Evolutionary conservation across 1,139 yeast species (phyloP).

Genomic region (Magnusiomyces suaveolens): DNA sequence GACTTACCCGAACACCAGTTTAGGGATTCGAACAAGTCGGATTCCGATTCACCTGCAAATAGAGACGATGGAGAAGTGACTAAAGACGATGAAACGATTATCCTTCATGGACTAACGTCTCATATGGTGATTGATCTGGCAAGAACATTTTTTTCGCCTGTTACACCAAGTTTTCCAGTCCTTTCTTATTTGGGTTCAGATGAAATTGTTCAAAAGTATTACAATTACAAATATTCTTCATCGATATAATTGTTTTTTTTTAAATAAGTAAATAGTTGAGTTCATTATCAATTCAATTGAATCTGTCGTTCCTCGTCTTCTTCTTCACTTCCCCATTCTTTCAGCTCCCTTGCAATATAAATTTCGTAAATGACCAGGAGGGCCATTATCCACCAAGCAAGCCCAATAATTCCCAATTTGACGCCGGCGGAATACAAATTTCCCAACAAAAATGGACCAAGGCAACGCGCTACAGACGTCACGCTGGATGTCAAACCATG

Average conservation of each 20-base stretch:
- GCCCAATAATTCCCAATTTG: conserved; percentile 37
- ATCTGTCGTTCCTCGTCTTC: background rate
- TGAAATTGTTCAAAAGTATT: conserved; percentile 7
- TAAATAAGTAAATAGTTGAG: background rate
- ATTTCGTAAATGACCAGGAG: conserved; percentile 23
- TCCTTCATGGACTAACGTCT: conserved; percentile 26
- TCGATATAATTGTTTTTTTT: background rate
- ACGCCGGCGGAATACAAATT: conserved; percentile 39
- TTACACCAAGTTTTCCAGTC: conserved; percentile 6
- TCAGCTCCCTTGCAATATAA: conserved; percentile 20
- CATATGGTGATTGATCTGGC: conserved; percentile 26
- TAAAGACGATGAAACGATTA: background rate
- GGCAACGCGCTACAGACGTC: conserved; percentile 44
- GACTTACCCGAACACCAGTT: background rate
- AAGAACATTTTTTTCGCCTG: conserved; percentile 5
- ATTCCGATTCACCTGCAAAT: background rate
- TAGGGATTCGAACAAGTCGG: background rate
- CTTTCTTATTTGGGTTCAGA: conserved; percentile 10
- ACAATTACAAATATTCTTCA: background rate
- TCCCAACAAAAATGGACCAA: conserved; percentile 53
- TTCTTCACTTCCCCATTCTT: conserved; percentile 25
- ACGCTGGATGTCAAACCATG: conserved; percentile 31
- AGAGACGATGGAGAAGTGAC: background rate
- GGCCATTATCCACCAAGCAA: conserved; percentile 45
- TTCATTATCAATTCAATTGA: background rate